phyloP scores from a whole-genome alignment of 2,329 filamentous ascomycete genomes.

The Neopestalotiopsis rosae region DNA sequence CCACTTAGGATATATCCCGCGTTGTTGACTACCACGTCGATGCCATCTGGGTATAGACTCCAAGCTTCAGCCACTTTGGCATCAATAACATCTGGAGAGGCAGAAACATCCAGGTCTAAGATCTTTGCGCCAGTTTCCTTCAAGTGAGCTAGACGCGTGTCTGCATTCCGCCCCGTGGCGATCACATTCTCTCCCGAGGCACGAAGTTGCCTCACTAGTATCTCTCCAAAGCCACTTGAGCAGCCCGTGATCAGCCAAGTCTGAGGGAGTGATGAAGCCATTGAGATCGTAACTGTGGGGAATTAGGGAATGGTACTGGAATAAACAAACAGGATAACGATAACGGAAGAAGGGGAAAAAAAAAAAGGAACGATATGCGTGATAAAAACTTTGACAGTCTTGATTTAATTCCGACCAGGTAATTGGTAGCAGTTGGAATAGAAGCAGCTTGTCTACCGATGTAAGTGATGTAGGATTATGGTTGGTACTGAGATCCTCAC shows the following conservation, averaged over 20 bases:
- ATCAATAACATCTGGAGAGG: conserved; percentile 24
- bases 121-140: conserved; percentile 37
- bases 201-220: conserved; percentile 42
- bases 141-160: conserved; percentile 41
- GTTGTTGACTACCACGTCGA: conserved; percentile 46
- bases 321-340: too few species aligned
- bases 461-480: too few species aligned
- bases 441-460: too few species aligned
- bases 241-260: conserved; percentile 50
- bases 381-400: too few species aligned
- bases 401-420: too few species aligned
- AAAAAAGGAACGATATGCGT: too few species aligned
- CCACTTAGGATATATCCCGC: conserved; percentile 39
- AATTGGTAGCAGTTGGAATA: too few species aligned
- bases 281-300: too few species aligned
- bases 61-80: conserved; percentile 28
- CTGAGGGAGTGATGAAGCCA: conserved; percentile 26
- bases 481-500: too few species aligned
- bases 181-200: conserved; percentile 45
- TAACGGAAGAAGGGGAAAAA: too few species aligned
- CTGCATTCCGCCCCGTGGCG: conserved; percentile 45
- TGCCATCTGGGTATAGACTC: conserved; percentile 29
- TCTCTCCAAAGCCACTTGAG: conserved; percentile 48
- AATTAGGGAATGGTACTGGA: too few species aligned
- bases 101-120: conserved; percentile 35